Evolutionary conservation across 2,329 filamentous ascomycete species (phyloP), one percentile per base, ranked within the genome.

Genomic region (Golovinomyces cichoracearum): DNA sequence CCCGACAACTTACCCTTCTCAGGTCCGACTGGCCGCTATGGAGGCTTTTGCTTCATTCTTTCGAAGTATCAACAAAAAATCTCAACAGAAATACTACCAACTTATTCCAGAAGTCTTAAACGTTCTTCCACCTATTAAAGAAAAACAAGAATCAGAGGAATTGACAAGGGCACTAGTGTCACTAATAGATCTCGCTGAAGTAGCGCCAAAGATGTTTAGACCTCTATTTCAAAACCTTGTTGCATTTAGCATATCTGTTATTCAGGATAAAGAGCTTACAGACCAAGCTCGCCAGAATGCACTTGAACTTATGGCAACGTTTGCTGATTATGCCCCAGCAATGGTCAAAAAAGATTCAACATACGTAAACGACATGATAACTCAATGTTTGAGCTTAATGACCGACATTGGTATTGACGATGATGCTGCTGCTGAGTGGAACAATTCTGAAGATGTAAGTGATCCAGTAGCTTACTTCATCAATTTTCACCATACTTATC

Each of bases 161-260:
- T 74, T 98, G 15, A 88, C 83, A 55, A 85, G 85, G 61, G 86
- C 86, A 21, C 76, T 98, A 38, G 69, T 94, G 49, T 80, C 88
- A 22, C 72, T 98, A 45, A 94, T 98, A 58, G 90, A 95, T 55
- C 72, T 98, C 49, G 90, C 90, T 35, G 90, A 95, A 64, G 74
- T 80, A n/a, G 81, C 83, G 21, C 85, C 88, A 21, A 92, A 90
- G 66, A 95, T 95, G 86, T 98, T 98, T 68, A 93, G 90, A 66
- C 73, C 73, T 19, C 70, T 93, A n/a, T 98, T 98, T 67, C 80
- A 81, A 60, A 86, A 84, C 59, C 71, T 98, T 3, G 88, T 95
- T 47, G 78, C 83, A 57, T 94, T 98, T 65, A 88, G 80, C 62
- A 78, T 95, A 51, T 84, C 83, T 5, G 85, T 95, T 50, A 83